Percentiles rank a stretch among this genome's conserved stretches.
phyloP scores from a whole-genome alignment of 2,329 filamentous ascomycete species.

The Aspergillus melleus region DNA sequence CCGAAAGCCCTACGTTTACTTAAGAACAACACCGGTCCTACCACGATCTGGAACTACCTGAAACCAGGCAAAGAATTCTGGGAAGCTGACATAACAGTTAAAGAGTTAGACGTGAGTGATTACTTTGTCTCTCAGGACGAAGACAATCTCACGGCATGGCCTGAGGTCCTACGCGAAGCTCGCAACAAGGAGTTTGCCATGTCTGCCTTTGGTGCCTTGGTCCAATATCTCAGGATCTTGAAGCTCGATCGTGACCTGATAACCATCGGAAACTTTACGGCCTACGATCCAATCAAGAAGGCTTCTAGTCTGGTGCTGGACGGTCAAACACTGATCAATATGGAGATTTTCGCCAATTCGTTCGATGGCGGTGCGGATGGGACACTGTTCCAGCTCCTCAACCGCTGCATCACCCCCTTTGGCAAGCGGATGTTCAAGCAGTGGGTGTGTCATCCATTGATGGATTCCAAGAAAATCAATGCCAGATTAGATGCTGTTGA shows the following conservation, averaged over 20 bases:
- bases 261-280: conserved; percentile 85
- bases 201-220: conserved; percentile 84
- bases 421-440: conserved; percentile 94
- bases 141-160: conserved; percentile 70
- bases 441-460: conserved; percentile 95
- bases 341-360: conserved; percentile 95
- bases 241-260: conserved; percentile 87
- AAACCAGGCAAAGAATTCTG: conserved; percentile 89
- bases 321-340: conserved; percentile 93
- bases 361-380: conserved; percentile 82
- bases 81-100: conserved; percentile 76
- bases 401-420: conserved; percentile 93
- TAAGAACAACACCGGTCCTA: conserved; percentile 91
- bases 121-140: conserved; percentile 70
- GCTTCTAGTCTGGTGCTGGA: conserved; percentile 86
- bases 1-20: conserved; percentile 88
- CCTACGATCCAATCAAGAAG: conserved; percentile 92
- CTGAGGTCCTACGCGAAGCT: conserved; percentile 68
- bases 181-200: conserved; percentile 79
- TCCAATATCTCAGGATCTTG: conserved; percentile 81
- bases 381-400: conserved; percentile 85
- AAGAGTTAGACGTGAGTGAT: conserved; percentile 74
- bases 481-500: conserved; percentile 93
- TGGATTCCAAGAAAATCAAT: conserved; percentile 84
- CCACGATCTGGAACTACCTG: conserved; percentile 91